A percentile compares a stretch with the other conserved stretches of the same genome.
Conservation (phyloP, 2,329 filamentous ascomycete species). For the Fusarium multiceps region DNA sequence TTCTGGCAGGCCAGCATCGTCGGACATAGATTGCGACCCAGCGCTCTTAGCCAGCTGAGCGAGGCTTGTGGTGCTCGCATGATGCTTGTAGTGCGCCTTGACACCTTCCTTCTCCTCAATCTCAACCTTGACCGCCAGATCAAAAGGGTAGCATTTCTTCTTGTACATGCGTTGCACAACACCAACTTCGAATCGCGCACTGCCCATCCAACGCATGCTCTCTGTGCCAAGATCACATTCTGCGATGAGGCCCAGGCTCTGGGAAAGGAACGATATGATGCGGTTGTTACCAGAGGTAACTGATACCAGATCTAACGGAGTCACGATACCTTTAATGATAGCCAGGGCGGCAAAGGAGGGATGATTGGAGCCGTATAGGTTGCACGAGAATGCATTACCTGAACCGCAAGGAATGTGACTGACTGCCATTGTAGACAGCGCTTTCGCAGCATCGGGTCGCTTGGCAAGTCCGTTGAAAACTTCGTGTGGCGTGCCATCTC, state of each 20-base stretch:
- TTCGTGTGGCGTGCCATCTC: slow-evolving; percentile 91
- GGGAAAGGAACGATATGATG: slow-evolving; percentile 88
- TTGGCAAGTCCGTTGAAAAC: slow-evolving; percentile 92
- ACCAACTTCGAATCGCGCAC: slow-evolving; percentile 84
- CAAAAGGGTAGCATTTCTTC: slow-evolving; percentile 86
- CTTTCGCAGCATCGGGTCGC: slow-evolving; percentile 77
- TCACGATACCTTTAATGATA: slow-evolving; percentile 88
- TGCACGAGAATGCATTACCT: slow-evolving; percentile 93
- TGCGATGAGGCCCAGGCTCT: slow-evolving; percentile 88
- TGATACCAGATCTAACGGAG: slow-evolving; percentile 85
- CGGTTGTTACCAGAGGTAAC: slow-evolving; percentile 83
- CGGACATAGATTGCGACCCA: slow-evolving; percentile 38
- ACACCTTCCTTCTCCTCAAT: slow-evolving; percentile 80
- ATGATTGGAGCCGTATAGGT: slow-evolving; percentile 83
- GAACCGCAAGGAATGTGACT: slow-evolving; percentile 91
- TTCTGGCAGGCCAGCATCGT: slow-evolving; percentile 71
- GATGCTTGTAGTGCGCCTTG: slow-evolving; percentile 74
- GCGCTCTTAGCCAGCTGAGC: slow-evolving; percentile 39
- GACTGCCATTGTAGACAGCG: slow-evolving; percentile 81
- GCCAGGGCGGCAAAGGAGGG: slow-evolving; percentile 81
- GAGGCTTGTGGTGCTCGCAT: slow-evolving; percentile 52
- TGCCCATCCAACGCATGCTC: slow-evolving; percentile 92
- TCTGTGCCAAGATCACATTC: slow-evolving; percentile 93
- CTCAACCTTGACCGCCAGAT: slow-evolving; percentile 86
- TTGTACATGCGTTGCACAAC: slow-evolving; percentile 80